Conservation (phyloP, 192 early-diverging fungal species). For the Coemansia sp. region DNA sequence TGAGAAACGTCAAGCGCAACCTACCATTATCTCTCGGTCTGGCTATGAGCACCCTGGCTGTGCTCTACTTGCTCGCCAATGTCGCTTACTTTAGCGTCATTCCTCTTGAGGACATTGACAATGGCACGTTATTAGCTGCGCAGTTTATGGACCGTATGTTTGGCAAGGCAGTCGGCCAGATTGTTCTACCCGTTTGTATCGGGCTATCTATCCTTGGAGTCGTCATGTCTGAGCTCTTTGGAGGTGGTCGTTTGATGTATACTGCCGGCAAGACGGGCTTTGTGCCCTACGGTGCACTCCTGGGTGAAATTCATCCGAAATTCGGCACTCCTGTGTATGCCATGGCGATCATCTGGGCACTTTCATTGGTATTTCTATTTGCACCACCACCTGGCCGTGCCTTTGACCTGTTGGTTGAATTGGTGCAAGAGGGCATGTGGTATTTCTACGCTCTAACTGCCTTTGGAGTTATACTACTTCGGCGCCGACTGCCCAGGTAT, state of each 20-base stretch:
- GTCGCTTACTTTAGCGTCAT: conserved; percentile 79
- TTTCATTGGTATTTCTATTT: conserved; percentile 49
- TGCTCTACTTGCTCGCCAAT: conserved; percentile 73
- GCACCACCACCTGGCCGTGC: conserved; percentile 52
- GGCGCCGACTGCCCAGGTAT: conserved; percentile 39
- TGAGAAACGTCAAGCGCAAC: conserved; percentile 74
- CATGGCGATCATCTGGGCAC: conserved; percentile 41
- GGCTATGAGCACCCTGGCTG: conserved; percentile 67
- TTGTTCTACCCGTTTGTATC: conserved; percentile 52
- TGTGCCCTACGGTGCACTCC: conserved; percentile 45
- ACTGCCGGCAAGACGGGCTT: conserved; percentile 51
- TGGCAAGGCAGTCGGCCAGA: conserved; percentile 51
- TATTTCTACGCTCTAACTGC: conserved; percentile 57
- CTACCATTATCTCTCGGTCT: conserved; percentile 70
- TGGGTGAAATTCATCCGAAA: conserved; percentile 44
- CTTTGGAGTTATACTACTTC: conserved; percentile 52
- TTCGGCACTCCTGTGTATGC: conserved; percentile 53
- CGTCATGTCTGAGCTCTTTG: conserved; percentile 52
- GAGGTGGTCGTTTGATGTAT: conserved; percentile 51
- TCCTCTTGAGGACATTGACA: conserved; percentile 60
- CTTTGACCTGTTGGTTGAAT: conserved; percentile 57
- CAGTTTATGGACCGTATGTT: conserved; percentile 56
- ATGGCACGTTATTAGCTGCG: conserved; percentile 60
- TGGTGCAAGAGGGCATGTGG: conserved; percentile 57
- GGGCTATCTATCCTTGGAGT: conserved; percentile 54